Conservation (phyloP, 2,329 filamentous ascomycete genomes). For the Nemania serpens region DNA sequence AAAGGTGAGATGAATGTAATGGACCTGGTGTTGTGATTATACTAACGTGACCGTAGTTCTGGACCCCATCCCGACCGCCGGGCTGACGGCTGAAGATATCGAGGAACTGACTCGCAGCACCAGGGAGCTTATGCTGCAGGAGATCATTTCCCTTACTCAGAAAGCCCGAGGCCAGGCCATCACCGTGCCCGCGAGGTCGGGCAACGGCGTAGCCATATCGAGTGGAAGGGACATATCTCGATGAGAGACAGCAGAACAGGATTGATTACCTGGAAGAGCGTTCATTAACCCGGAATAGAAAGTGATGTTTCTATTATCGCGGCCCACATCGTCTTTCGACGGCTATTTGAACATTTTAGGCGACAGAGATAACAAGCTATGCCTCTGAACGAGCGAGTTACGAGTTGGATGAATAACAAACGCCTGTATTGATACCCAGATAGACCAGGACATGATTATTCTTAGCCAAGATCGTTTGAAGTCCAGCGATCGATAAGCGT, state of each 20-base stretch:
- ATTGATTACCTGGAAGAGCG: not conserved
- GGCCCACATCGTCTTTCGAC: not conserved
- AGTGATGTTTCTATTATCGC: not conserved
- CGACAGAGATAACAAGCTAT: not conserved
- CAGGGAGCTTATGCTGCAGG: constrained; percentile 75
- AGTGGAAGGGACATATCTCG: constrained; percentile 39
- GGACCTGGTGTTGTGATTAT: not conserved
- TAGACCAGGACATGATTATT: constrained; percentile 30
- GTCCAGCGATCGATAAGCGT: not conserved
- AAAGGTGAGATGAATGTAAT: constrained; percentile 61
- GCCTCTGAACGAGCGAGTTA: constrained; percentile 4
- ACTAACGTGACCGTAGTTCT: constrained; percentile 60
- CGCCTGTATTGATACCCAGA: constrained; percentile 34
- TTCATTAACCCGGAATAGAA: not conserved
- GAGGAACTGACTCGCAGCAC: constrained; percentile 71
- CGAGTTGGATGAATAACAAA: constrained; percentile 16
- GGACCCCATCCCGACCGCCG: constrained; percentile 77
- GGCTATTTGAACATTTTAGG: not conserved
- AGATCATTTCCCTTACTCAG: constrained; percentile 59
- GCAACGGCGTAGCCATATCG: constrained; percentile 40
- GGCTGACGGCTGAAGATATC: constrained; percentile 75
- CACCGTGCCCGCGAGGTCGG: constrained; percentile 33
- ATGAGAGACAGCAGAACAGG: not conserved
- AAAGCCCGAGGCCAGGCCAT: constrained; percentile 51
- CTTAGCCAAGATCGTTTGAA: constrained; percentile 9